Conservation (phyloP, 306 rosid genomes). For the Cyamopsis tetragonoloba region DNA sequence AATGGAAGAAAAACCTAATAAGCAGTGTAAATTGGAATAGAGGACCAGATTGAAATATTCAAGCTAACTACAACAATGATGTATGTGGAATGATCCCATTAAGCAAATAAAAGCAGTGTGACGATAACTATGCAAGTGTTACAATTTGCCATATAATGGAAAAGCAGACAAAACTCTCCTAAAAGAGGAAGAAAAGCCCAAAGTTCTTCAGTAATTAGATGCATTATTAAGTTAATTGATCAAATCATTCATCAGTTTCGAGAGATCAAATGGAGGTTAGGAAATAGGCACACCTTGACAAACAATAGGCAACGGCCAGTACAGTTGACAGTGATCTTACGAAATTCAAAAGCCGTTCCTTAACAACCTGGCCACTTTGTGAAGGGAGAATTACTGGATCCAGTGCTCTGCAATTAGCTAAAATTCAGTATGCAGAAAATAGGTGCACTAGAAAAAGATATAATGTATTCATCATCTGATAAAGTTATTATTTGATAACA, state of each 20-base stretch:
- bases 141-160: not conserved
- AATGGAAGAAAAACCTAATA: conserved; percentile 21
- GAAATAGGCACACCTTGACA: conserved; percentile 67
- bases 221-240: conserved; percentile 8
- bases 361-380: conserved; percentile 69
- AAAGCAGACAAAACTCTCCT: conserved; percentile 3
- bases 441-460: not conserved
- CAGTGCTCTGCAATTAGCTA: conserved; percentile 56
- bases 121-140: not conserved
- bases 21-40: conserved; percentile 17
- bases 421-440: conserved; percentile 13
- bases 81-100: not conserved
- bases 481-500: conserved; percentile 22
- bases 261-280: not conserved
- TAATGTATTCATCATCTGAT: not conserved
- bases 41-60: conserved; percentile 13
- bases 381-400: conserved; percentile 74
- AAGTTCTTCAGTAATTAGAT: not conserved
- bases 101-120: not conserved
- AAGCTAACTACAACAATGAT: not conserved
- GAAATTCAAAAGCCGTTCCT: conserved; percentile 75
- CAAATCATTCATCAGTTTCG: conserved; percentile 25
- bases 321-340: conserved; percentile 84
- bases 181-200: conserved; percentile 5
- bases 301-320: conserved; percentile 81